Base-by-base conservation (phyloP, 1,139 yeast species). In the Scheffersomyces stambukii region DNA sequence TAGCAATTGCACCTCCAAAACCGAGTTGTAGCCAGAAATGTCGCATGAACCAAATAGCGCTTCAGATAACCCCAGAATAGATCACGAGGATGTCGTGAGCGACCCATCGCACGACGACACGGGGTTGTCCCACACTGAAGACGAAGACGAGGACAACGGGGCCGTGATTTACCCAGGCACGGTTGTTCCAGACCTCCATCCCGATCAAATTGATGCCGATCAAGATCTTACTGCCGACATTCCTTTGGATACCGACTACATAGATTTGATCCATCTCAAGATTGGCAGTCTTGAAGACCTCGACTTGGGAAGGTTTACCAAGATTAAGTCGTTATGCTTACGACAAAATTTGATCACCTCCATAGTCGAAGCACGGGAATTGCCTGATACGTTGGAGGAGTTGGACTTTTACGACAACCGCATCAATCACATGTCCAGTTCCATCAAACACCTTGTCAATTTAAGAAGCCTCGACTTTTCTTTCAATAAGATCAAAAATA, bases 371-470 rank as follows among this genome's bases (percentile, higher is more conserved):
- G 64, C 88, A 9, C 85, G 80, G 38, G 74, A 67, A 3, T 52
- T 89, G 13, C 65, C 69, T 2, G 75, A 68, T 1, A 64, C 65
- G 1, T 46, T 91, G 43, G 84, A 76, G 42, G 95, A 88, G 41
- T 61, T 93, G 40, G 98, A 91, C 52, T 66, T 89, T 20, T 93
- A 93, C 51, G 98, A 93, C 56, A 93, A 93, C 57, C 64, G 95
- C 43, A 82, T 93, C 42, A 77, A 81, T 39, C 96, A 89, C 50
- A 85, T 91, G 31, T 81, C 91, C 10, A 69, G 74, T 35, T 78
- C 74, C 42, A 54, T 86, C 23, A 75, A 72, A 34, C 77, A 77
- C 34, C 72, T 86, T 43, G 57, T 56, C 8, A 70, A 75, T 15
- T 58, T 91, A 47, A 69, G 57, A 34, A 70, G 56, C 31, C 64